Conservation (phyloP, 768 basidiomycete species). For the Hericium coralloides region DNA sequence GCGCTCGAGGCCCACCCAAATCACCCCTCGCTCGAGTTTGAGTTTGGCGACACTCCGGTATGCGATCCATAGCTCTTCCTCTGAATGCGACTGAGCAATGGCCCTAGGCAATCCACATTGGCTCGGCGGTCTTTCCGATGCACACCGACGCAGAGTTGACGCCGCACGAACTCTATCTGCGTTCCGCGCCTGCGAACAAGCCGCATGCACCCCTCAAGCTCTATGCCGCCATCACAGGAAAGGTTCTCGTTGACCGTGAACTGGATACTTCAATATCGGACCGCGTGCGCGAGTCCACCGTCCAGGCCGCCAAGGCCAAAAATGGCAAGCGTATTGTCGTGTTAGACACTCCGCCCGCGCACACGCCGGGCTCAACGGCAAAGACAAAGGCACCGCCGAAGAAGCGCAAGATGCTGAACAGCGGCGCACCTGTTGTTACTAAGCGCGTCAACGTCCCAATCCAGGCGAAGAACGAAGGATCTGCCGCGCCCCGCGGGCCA, state of each 20-base stretch:
- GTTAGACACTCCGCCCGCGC: slow-evolving; percentile 29
- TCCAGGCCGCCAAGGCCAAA: slow-evolving; percentile 31
- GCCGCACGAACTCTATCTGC: slow-evolving; percentile 67
- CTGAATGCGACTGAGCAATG: too few relatives aligned
- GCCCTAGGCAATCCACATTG: slow-evolving; percentile 44
- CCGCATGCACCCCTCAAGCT: slow-evolving; percentile 61
- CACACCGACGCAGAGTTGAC: slow-evolving; percentile 40
- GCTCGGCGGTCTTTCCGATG: slow-evolving; percentile 56
- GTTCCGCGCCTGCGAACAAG: slow-evolving; percentile 47
- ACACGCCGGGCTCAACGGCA: slow-evolving; percentile 13
- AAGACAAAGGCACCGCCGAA: slow-evolving; percentile 24
- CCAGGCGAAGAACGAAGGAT: slow-evolving; percentile 15
- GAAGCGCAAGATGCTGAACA: slow-evolving; percentile 9
- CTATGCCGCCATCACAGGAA: slow-evolving; percentile 66
- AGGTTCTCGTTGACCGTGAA: slow-evolving; percentile 57
- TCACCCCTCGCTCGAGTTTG: slow-evolving; percentile 42
- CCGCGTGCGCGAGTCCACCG: slow-evolving; percentile 32
- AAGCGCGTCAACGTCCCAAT: slow-evolving; percentile 8
- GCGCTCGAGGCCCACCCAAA: slow-evolving; percentile 45
- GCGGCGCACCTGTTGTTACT: not conserved
- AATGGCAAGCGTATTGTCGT: slow-evolving; percentile 39
- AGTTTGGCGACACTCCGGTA: slow-evolving; percentile 56
- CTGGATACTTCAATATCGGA: slow-evolving; percentile 33
- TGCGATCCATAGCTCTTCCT: slow-evolving; percentile 13
- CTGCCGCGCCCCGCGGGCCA: slow-evolving; percentile 21